These are phyloP conservation scores for Chaetomium tenue DNA, from an alignment of 495 filamentous ascomycete species.

Conservation along the genomic window DNA sequence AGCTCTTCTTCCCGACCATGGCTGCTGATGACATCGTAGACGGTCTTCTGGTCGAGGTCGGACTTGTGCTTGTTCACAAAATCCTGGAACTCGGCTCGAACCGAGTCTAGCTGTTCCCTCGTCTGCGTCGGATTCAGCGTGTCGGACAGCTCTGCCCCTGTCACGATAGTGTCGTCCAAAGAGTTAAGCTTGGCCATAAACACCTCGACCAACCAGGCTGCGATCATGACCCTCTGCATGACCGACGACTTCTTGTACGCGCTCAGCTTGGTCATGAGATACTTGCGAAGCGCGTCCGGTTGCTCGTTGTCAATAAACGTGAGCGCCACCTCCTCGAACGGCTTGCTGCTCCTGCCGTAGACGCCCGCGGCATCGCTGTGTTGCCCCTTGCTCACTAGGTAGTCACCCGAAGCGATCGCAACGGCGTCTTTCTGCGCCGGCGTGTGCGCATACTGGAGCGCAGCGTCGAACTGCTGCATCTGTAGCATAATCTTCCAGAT, in stretches of 20 bases:
- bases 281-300: slow-evolving; percentile 87
- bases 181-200: slow-evolving; percentile 97
- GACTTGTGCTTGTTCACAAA: slow-evolving; percentile 80
- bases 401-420: slow-evolving; percentile 84
- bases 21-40: slow-evolving; percentile 92
- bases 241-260: slow-evolving; percentile 76
- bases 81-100: slow-evolving; percentile 78
- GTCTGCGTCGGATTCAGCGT: slow-evolving; percentile 66
- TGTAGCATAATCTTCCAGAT: slow-evolving; percentile 90
- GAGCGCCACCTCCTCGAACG: slow-evolving; percentile 92
- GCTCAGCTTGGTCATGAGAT: slow-evolving; percentile 78
- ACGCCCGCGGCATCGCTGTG: slow-evolving; percentile 82
- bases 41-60: slow-evolving; percentile 86
- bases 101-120: slow-evolving; percentile 63
- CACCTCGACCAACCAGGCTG: slow-evolving; percentile 90
- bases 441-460: slow-evolving; percentile 72
- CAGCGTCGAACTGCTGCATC: slow-evolving; percentile 80
- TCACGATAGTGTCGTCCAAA: slow-evolving; percentile 89
- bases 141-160: slow-evolving; percentile 78
- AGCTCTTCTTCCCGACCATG: slow-evolving; percentile 93
- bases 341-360: slow-evolving; percentile 93
- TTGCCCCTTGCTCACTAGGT: slow-evolving; percentile 72
- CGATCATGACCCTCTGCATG: slow-evolving; percentile 95
- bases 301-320: slow-evolving; percentile 86
- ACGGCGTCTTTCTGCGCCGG: slow-evolving; percentile 81